Evolutionary conservation across 345 rosid species (phyloP).

Genomic region (Hevea brasiliensis): DNA sequence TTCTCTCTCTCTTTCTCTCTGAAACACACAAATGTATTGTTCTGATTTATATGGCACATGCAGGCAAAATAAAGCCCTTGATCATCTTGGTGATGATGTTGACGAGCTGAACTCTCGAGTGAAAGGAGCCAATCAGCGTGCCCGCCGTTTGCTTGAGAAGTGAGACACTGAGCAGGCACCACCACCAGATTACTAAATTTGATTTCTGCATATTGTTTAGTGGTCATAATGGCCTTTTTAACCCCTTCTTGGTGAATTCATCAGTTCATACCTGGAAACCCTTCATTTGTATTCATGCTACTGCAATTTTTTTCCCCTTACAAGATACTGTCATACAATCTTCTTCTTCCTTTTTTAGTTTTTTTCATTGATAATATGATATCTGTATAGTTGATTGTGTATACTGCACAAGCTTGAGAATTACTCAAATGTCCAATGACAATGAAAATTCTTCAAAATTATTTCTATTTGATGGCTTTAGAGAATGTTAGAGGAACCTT

Average conservation of each 20-base stretch:
- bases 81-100: slow-evolving; percentile 33
- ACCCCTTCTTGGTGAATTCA: background rate
- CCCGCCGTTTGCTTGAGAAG: slow-evolving; percentile 28
- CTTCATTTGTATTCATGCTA: too few species aligned
- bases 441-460: background rate
- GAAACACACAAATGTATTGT: too few species aligned
- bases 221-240: background rate
- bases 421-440: background rate
- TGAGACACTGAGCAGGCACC: slow-evolving; percentile 7
- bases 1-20: too few species aligned
- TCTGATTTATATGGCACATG: too few species aligned
- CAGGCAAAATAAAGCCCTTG: slow-evolving; percentile 37
- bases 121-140: slow-evolving; percentile 38
- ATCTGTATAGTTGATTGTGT: too few species aligned
- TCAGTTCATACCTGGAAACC: too few species aligned
- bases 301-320: background rate
- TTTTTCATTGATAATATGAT: too few species aligned
- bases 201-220: background rate
- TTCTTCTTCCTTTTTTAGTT: background rate
- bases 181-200: background rate
- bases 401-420: too few species aligned
- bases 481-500: background rate
- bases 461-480: background rate
- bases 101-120: slow-evolving; percentile 37
- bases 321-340: background rate